A percentile compares a stretch with the other conserved stretches of the same genome.
These are phyloP conservation scores for Papiliotrema laurentii DNA, from an alignment of 1,284 basidiomycete genomes.

Conservation along the genomic window DNA sequence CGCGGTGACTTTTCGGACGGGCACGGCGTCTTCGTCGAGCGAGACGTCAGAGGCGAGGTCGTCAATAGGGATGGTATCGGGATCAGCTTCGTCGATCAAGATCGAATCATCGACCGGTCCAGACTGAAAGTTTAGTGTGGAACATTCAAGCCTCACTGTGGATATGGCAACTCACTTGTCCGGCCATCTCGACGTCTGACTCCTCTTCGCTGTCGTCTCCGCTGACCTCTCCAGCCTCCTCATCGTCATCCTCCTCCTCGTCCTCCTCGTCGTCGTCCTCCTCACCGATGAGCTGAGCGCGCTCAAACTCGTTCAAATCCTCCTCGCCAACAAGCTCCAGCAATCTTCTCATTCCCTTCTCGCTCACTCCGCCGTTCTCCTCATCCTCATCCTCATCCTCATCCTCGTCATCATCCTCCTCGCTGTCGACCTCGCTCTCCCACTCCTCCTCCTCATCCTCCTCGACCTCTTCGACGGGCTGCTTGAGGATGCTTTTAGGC, in stretches of 20 bases:
- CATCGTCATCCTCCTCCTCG: constrained; percentile 50
- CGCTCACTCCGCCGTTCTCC: constrained; percentile 78
- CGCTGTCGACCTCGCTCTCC: constrained; percentile 8
- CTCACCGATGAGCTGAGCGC: constrained; percentile 24
- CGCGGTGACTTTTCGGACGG: constrained; percentile 72
- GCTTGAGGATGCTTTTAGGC: constrained; percentile 3
- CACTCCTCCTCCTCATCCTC: constrained; percentile 1
- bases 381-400: constrained; percentile 58
- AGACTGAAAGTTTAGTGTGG: background rate
- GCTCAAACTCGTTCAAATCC: constrained; percentile 38
- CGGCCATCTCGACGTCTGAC: constrained; percentile 41
- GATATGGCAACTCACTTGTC: too few relatives aligned
- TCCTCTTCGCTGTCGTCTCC: constrained; percentile 46
- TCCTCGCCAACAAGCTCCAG: constrained; percentile 60
- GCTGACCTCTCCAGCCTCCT: constrained; percentile 36
- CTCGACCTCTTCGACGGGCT: constrained; percentile 6
- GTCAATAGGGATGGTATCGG: constrained; percentile 61
- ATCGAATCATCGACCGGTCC: constrained; percentile 35
- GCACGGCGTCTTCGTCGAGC: constrained; percentile 71
- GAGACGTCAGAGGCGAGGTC: constrained; percentile 59
- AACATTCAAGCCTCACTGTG: constrained; percentile 20
- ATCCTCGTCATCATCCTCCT: constrained; percentile 16
- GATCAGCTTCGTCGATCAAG: constrained; percentile 46
- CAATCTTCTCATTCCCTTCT: constrained; percentile 68
- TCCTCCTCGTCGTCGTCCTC: constrained; percentile 56